phyloP scores from a whole-genome alignment of 805 yeast genomes.

The Saccharomycopsis lassenensis region DNA sequence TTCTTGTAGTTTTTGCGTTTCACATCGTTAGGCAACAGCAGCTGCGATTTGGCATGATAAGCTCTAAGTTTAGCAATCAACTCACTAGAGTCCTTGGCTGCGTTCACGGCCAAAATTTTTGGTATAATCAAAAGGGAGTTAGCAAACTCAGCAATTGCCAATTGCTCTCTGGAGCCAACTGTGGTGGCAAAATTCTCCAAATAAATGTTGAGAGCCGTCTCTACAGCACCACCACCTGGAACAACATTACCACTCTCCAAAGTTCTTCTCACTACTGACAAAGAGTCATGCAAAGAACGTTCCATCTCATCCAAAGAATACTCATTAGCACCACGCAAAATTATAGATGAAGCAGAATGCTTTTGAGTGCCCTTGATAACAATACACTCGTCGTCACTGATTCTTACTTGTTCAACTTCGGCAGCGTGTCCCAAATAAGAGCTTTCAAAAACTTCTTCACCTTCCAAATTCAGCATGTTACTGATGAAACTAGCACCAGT shows the following conservation, averaged over 20 bases:
- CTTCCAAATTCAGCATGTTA: slow-evolving; percentile 87
- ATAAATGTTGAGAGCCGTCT: slow-evolving; percentile 87
- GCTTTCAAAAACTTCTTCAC: slow-evolving; percentile 85
- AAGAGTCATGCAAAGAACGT: slow-evolving; percentile 88
- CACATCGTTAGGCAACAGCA: slow-evolving; percentile 68
- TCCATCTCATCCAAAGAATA: slow-evolving; percentile 97
- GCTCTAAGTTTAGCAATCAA: slow-evolving; percentile 91
- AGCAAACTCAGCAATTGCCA: slow-evolving; percentile 97
- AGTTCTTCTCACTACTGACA: slow-evolving; percentile 91
- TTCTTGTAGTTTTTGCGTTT: slow-evolving; percentile 81
- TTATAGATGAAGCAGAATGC: slow-evolving; percentile 84
- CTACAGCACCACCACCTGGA: slow-evolving; percentile 99
- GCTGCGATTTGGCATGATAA: slow-evolving; percentile 90
- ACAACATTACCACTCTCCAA: slow-evolving; percentile 90
- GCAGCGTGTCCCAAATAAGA: slow-evolving; percentile 82
- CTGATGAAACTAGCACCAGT: slow-evolving; percentile 90
- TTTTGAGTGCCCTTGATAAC: slow-evolving; percentile 80
- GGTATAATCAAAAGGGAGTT: slow-evolving; percentile 83
- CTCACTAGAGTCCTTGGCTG: slow-evolving; percentile 95
- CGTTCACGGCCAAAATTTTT: slow-evolving; percentile 92
- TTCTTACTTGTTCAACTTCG: slow-evolving; percentile 80
- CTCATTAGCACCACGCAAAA: slow-evolving; percentile 92
- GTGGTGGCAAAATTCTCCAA: slow-evolving; percentile 96
- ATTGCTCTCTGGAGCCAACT: slow-evolving; percentile 93
- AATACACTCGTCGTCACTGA: slow-evolving; percentile 96